Conservation (phyloP, 305 asterid species). For the Fraxinus platypoda region DNA sequence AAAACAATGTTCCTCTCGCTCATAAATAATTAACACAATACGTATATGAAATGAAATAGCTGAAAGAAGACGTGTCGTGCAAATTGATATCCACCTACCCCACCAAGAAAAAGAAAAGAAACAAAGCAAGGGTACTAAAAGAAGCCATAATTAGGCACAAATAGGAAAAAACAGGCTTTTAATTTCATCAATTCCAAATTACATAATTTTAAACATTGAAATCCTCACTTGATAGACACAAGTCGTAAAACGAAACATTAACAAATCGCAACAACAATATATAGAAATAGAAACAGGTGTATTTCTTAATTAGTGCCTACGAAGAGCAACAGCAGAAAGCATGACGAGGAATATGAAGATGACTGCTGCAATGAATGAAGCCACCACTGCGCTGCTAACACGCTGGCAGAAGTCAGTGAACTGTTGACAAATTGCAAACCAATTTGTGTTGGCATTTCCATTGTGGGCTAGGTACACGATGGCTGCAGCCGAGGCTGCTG, state of each 20-base stretch:
- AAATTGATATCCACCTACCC: background rate
- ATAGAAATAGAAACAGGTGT: background rate
- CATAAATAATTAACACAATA: no score
- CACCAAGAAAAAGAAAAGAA: background rate
- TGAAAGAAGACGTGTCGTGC: no score
- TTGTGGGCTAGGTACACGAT: slow-evolving; percentile 78
- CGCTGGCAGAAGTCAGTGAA: slow-evolving; percentile 68
- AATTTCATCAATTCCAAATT: background rate
- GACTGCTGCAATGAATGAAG: slow-evolving; percentile 63
- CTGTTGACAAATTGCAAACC: slow-evolving; percentile 76
- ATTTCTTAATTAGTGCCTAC: slow-evolving; percentile 35
- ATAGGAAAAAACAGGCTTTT: background rate
- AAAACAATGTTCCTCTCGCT: no score
- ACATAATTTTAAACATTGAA: background rate
- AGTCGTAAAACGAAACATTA: background rate
- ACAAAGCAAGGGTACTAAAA: background rate
- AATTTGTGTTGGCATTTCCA: slow-evolving; percentile 61
- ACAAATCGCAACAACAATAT: background rate
- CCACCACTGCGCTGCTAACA: slow-evolving; percentile 81
- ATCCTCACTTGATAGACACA: background rate
- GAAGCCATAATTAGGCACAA: background rate
- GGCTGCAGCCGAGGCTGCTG: slow-evolving; percentile 68
- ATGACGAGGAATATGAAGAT: slow-evolving; percentile 52
- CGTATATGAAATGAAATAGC: no score
- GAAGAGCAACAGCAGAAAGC: slow-evolving; percentile 63